Base-by-base conservation (phyloP, 2,329 filamentous ascomycete species). In the Scorias spongiosa region DNA sequence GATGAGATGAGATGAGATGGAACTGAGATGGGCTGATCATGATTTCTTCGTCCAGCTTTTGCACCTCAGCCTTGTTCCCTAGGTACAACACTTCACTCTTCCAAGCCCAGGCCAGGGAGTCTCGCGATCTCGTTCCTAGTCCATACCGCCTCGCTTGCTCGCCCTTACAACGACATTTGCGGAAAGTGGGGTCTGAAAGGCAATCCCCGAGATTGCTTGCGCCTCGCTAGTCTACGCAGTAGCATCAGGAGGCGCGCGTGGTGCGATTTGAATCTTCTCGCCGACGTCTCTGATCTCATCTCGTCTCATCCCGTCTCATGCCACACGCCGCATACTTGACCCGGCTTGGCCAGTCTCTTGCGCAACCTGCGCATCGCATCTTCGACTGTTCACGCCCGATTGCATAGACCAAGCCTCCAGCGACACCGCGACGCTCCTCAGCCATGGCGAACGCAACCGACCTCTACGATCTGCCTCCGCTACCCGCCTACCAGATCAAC, bases 401-500 rank as follows among this genome's bases (percentile, higher is more conserved):
- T 7, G 20, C 20, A 26, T 26, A 26, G 20, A 26, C 20, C 20
- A 26, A 3, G 7, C 20, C 20, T 26, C 20, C 20, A 7, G 7
- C 20, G 20, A 26, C 20, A 26, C 20, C 20, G 20, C 20, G 20
- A 26, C 20, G 20, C 20, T 4, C 17, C 39, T 20, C 36, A 40
- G 48, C 32, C 44, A 61, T 61, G 58, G 52, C 51, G 39, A 61
- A 60, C 46, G 43, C 54, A 32, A 80, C 75, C 51, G 51, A 61
- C 37, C 61, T 67, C 50, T 71, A 70, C 64, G 76, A 79, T 57
- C 75, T 96, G 43, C 88, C 89, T 53, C 84, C 88, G 42, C 78
- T 96, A 39, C 89, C 91, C 41, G 65, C 74, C n/a, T 95, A 93
- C 68, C 78, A 76, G 18, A 68, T 91, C 45, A 70, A 70, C 50